Base-by-base conservation (phyloP, 345 rosid genomes). In the Raphanus raphanistrum region DNA sequence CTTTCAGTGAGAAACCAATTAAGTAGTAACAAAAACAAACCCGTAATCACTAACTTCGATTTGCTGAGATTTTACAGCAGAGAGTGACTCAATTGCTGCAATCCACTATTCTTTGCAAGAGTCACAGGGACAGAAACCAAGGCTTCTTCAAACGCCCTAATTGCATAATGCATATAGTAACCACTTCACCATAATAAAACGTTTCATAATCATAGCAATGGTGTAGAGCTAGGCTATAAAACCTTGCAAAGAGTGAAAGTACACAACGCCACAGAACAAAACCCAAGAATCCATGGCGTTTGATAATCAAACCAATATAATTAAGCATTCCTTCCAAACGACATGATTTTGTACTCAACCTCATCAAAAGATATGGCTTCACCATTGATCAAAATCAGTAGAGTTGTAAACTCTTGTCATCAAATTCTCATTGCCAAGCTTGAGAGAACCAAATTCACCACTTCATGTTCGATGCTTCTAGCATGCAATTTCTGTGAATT, bases 21-120 rank as follows among this genome's bases (percentile, higher is more conserved):
- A 29, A 29, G 2, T 5, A 15, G 8, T 11, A 7, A 60, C 63
- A 27, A 60, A 4, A 10, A 41, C 35, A 6, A 50, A 52, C 3
- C 58, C 48, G 10, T 41, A 41, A 10, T 27, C 9, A 52, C 36
- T 35, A 85, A 87, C 98, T 94, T 92, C 89, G 35, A 90, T 80
- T 86, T 92, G 97, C 83, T 88, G 96, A 76, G 92, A 86, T 83
- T 92, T 95, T 64, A 91, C 99, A 0, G 90, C 94, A 68, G 99
- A 92, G 41, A 90, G 84, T 1, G 96, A 90, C 83, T 95, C 97
- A 55, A 91, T 92, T 98, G 98, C 79, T 92, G 96, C 75, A 90
- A 88, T 48, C 98, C 63, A 59, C 63, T 92, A 73, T 91, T 95
- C 78, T 41, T 13, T 41, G 48, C 48, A 41, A 41, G 48, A 10